Conservation (phyloP, 2,329 filamentous ascomycete species). For the Cladophialophora chaetospira region DNA sequence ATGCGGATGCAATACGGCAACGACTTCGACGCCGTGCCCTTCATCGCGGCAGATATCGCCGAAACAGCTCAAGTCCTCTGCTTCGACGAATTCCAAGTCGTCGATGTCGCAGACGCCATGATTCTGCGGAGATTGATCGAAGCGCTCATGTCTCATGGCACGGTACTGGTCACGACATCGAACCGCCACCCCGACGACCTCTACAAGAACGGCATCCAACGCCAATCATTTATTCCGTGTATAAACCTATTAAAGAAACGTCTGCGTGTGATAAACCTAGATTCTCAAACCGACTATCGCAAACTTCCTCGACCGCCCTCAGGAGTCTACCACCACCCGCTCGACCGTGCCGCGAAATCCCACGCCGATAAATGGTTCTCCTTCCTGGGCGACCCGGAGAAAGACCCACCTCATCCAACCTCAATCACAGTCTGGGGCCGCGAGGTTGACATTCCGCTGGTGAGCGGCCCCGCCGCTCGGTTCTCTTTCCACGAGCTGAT, state of each 20-base stretch:
- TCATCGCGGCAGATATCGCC: slow-evolving; percentile 93
- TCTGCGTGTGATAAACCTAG: slow-evolving; percentile 87
- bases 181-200: slow-evolving; percentile 96
- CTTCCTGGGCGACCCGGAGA: slow-evolving; percentile 82
- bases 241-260: slow-evolving; percentile 86
- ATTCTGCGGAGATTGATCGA: slow-evolving; percentile 86
- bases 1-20: slow-evolving; percentile 88
- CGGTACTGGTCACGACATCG: slow-evolving; percentile 91
- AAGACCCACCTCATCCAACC: slow-evolving; percentile 73
- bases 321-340: slow-evolving; percentile 88
- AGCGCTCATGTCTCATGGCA: slow-evolving; percentile 91
- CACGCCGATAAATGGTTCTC: slow-evolving; percentile 96
- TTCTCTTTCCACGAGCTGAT: slow-evolving; percentile 95
- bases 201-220: slow-evolving; percentile 97
- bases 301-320: slow-evolving; percentile 92
- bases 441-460: slow-evolving; percentile 81
- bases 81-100: slow-evolving; percentile 99
- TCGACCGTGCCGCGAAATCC: slow-evolving; percentile 72
- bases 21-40: slow-evolving; percentile 86
- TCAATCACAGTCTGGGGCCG: slow-evolving; percentile 89
- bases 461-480: slow-evolving; percentile 83
- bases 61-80: slow-evolving; percentile 82
- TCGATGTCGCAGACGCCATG: slow-evolving; percentile 98
- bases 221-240: slow-evolving; percentile 91
- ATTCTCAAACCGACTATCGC: slow-evolving; percentile 94